Conservation (phyloP, 75 land plant genomes). For the Pinus albicaulis region DNA sequence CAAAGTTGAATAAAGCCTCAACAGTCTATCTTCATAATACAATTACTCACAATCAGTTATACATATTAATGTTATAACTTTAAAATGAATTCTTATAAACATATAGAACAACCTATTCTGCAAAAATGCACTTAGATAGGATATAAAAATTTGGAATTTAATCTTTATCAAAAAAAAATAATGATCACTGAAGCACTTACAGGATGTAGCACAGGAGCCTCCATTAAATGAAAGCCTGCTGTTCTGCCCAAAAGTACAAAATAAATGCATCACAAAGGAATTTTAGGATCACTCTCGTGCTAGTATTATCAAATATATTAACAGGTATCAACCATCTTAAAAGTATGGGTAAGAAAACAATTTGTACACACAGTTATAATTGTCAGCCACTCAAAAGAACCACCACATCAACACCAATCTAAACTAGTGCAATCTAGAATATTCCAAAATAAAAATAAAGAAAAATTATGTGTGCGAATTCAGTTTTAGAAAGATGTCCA, state of each 20-base stretch:
- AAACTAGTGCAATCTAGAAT: neutral
- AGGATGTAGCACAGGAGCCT: constrained; percentile 90
- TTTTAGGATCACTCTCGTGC: neutral
- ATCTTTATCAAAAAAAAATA: neutral
- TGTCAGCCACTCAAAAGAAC: neutral
- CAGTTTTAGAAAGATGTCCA: neutral
- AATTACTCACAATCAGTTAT: no score
- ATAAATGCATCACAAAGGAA: neutral
- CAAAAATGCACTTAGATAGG: neutral
- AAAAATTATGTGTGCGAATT: neutral
- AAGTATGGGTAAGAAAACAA: neutral
- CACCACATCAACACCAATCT: neutral
- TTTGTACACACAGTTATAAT: neutral
- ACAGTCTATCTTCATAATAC: constrained; percentile 41
- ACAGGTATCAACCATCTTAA: neutral
- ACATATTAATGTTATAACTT: no score
- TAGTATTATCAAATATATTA: neutral
- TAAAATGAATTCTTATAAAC: no score
- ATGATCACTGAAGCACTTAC: constrained; percentile 38
- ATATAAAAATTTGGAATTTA: neutral
- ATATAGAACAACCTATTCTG: neutral
- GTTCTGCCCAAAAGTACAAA: constrained; percentile 51
- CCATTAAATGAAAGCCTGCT: constrained; percentile 84
- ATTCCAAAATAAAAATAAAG: constrained; percentile 1
- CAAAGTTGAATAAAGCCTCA: constrained; percentile 95